Evolutionary conservation across 2,329 filamentous ascomycete species (phyloP).

Genomic region (Periconia sp.): DNA sequence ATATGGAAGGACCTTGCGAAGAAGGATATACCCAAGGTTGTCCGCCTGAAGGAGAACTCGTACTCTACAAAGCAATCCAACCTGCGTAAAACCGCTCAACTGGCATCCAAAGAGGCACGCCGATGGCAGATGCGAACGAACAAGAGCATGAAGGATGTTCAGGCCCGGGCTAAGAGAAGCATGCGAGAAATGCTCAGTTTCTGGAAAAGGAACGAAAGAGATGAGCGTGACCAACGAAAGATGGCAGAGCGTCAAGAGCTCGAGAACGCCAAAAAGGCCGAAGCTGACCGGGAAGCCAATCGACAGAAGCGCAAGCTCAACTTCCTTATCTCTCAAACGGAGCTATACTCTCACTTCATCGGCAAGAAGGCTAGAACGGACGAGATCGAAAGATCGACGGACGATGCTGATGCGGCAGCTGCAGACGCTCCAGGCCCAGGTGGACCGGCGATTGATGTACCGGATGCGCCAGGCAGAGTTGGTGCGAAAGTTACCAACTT

Average conservation of each 20-base stretch:
- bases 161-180: conserved; percentile 92
- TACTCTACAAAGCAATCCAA: conserved; percentile 90
- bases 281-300: conserved; percentile 95
- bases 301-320: conserved; percentile 98
- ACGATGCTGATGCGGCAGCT: conserved; percentile 63
- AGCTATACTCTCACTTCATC: conserved; percentile 98
- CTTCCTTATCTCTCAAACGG: conserved; percentile 98
- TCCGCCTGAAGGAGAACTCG: conserved; percentile 82
- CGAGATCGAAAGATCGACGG: conserved; percentile 87
- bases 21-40: conserved; percentile 92
- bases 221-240: conserved; percentile 92
- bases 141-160: conserved; percentile 97
- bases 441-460: conserved; percentile 53
- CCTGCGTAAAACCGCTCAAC: conserved; percentile 92
- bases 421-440: conserved; percentile 35
- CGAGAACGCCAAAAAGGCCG: conserved; percentile 93
- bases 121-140: conserved; percentile 97
- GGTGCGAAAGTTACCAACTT: conserved; percentile 85
- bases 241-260: conserved; percentile 94
- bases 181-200: conserved; percentile 99
- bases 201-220: conserved; percentile 98
- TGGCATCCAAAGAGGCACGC: conserved; percentile 95
- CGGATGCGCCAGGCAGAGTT: conserved; percentile 46
- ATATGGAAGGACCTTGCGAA: conserved; percentile 94
- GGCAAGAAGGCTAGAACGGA: conserved; percentile 99